These are phyloP conservation scores for Withania somnifera DNA, from an alignment of 305 asterid species.

Conservation along the genomic window DNA sequence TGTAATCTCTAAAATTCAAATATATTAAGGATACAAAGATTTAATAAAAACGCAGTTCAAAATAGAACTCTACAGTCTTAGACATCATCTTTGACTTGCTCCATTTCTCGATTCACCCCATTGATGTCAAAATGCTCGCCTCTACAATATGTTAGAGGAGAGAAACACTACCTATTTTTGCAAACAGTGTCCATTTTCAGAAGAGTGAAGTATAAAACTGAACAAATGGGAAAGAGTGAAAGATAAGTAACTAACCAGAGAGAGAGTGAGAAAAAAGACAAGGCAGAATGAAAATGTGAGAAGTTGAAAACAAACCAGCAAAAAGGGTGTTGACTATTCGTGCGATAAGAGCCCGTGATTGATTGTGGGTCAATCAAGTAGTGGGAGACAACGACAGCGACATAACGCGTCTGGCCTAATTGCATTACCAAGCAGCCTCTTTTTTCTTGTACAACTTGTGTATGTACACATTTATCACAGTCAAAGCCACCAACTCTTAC, in stretches of 20 bases:
- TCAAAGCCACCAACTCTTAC: conserved; percentile 44
- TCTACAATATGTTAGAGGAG: background rate
- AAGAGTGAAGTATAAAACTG: too few relatives aligned
- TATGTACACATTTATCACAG: conserved; percentile 2
- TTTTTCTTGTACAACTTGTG: background rate
- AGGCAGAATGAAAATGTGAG: background rate
- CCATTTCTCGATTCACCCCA: background rate
- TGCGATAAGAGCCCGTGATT: background rate
- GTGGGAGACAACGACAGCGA: background rate
- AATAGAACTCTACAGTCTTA: background rate
- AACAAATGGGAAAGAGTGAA: background rate
- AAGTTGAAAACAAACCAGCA: too few relatives aligned
- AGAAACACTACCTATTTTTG: too few relatives aligned
- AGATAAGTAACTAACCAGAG: background rate
- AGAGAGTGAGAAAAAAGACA: too few relatives aligned
- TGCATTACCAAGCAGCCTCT: conserved; percentile 7
- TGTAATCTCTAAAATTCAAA: background rate
- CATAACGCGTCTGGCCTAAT: conserved; percentile 12
- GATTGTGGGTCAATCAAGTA: background rate
- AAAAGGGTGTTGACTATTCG: background rate
- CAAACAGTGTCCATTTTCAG: too few relatives aligned
- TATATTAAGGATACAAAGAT: background rate
- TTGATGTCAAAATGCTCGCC: background rate
- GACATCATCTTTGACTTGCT: background rate
- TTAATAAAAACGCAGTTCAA: background rate